Evolutionary conservation across 139 green algal genomes (phyloP).

Genomic region (Tetratostichococcus sp.): DNA sequence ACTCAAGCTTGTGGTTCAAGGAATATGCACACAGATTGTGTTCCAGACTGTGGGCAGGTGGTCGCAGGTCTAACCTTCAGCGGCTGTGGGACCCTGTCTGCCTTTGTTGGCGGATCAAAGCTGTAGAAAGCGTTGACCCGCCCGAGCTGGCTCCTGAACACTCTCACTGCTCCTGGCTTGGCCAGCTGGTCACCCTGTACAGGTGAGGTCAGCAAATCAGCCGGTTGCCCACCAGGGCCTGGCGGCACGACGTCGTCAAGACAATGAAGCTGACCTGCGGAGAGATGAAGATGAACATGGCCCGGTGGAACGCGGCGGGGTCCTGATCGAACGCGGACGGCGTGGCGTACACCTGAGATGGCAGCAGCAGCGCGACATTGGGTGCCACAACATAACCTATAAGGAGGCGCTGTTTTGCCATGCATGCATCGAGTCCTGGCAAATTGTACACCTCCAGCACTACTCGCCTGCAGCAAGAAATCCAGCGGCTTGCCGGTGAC

Average conservation of each 20-base stretch:
- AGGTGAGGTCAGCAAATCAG: too few species aligned
- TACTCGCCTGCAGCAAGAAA: neutral
- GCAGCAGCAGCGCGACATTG: too few species aligned
- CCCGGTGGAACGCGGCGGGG: conserved; percentile 4
- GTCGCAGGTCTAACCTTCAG: conserved; percentile 11
- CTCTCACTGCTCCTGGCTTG: conserved; percentile 50
- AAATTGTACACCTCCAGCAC: too few species aligned
- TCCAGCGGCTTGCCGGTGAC: conserved; percentile 31
- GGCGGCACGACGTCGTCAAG: too few species aligned
- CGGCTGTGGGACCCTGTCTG: conserved; percentile 27
- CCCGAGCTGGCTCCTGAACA: conserved; percentile 77
- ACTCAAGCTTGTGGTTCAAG: too few species aligned
- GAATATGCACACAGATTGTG: too few species aligned
- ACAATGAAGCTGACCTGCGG: conserved; percentile 48
- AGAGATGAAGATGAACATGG: conserved; percentile 4
- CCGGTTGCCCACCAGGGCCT: too few species aligned
- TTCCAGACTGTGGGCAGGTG: too few species aligned
- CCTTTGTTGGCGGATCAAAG: conserved; percentile 38
- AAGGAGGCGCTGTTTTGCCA: too few species aligned
- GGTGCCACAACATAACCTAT: too few species aligned
- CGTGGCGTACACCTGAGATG: neutral
- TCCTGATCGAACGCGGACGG: neutral
- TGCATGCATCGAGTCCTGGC: too few species aligned
- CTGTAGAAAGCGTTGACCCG: conserved; percentile 73
- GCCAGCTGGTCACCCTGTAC: conserved; percentile 42